Percentiles rank a stretch among this genome's conserved stretches.
Conservation (phyloP, 805 yeast species). For the Priceomyces fermenticarens region DNA sequence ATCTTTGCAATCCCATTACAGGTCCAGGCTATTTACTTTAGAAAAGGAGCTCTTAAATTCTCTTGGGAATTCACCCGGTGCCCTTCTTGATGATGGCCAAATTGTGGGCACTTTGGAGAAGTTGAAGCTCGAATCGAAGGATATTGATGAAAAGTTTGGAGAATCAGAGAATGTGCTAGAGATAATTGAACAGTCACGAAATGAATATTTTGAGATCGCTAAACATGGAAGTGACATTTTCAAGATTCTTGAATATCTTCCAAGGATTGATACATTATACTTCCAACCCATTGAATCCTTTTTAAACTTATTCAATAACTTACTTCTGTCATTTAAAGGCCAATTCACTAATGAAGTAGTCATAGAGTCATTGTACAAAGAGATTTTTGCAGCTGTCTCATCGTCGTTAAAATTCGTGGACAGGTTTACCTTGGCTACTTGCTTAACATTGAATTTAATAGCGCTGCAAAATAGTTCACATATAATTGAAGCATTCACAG, state of each 20-base stretch:
- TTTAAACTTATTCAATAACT: conserved; percentile 14
- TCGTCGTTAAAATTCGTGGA: conserved; percentile 47
- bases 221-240: conserved; percentile 50
- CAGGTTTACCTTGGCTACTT: conserved; percentile 41
- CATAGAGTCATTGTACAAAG: conserved; percentile 40
- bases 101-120: conserved; percentile 59
- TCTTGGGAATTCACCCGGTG: conserved; percentile 55
- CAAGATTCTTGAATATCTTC: conserved; percentile 37
- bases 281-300: conserved; percentile 48
- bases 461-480: neutral
- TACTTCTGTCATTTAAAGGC: conserved; percentile 15
- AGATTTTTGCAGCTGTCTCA: conserved; percentile 43
- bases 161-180: conserved; percentile 56
- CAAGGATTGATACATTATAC: conserved; percentile 50
- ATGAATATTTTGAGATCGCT: conserved; percentile 54
- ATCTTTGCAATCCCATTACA: conserved; percentile 58
- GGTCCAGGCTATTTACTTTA: conserved; percentile 47
- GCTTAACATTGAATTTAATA: conserved; percentile 18
- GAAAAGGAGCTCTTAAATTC: conserved; percentile 59
- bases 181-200: conserved; percentile 48
- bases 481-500: neutral
- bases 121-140: conserved; percentile 60
- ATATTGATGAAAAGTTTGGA: conserved; percentile 49
- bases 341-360: conserved; percentile 20
- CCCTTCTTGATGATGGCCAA: conserved; percentile 64